Percentiles rank a stretch among this genome's conserved stretches.
Conservation (phyloP, 192 early-diverging fungal genomes). For the Phycomyces blakesleeanus region DNA sequence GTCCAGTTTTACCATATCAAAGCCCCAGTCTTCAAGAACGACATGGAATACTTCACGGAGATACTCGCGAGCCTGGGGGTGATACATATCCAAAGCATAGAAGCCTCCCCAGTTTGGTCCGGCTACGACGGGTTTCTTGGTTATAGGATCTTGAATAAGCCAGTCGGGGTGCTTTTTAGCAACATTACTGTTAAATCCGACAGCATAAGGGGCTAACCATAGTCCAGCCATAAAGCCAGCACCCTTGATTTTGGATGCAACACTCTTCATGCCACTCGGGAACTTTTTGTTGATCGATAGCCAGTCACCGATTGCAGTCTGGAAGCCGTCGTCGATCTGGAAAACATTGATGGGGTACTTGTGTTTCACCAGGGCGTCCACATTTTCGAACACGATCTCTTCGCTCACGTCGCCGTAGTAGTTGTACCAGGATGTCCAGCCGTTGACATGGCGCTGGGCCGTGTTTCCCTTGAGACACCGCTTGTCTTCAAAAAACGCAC, state of each 20-base stretch:
- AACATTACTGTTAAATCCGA: constrained; percentile 35
- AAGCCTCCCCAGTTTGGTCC: constrained; percentile 41
- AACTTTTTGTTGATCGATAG: constrained; percentile 41
- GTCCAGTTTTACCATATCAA: constrained; percentile 48
- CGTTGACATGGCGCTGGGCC: constrained; percentile 33
- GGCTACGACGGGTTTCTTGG: constrained; percentile 25
- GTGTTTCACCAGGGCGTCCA: constrained; percentile 18
- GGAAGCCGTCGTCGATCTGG: constrained; percentile 52
- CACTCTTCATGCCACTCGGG: constrained; percentile 40
- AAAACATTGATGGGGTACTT: constrained; percentile 46
- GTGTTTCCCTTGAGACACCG: constrained; percentile 17
- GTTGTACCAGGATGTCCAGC: constrained; percentile 54
- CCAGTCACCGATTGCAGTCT: constrained; percentile 50
- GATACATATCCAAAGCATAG: constrained; percentile 46
- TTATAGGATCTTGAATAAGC: constrained; percentile 27
- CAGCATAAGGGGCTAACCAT: constrained; percentile 49
- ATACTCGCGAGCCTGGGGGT: constrained; percentile 32
- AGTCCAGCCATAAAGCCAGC: constrained; percentile 39
- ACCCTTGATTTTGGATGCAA: constrained; percentile 34
- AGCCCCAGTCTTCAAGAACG: constrained; percentile 43
- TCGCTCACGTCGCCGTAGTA: constrained; percentile 49
- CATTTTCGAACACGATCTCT: constrained; percentile 36
- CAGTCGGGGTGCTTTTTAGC: constrained; percentile 45
- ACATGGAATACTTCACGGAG: constrained; percentile 40
- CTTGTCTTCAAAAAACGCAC: constrained; percentile 26